These are phyloP conservation scores for Scleromitrula shiraiana DNA, from an alignment of 2,329 filamentous ascomycete genomes.

Conservation along the genomic window DNA sequence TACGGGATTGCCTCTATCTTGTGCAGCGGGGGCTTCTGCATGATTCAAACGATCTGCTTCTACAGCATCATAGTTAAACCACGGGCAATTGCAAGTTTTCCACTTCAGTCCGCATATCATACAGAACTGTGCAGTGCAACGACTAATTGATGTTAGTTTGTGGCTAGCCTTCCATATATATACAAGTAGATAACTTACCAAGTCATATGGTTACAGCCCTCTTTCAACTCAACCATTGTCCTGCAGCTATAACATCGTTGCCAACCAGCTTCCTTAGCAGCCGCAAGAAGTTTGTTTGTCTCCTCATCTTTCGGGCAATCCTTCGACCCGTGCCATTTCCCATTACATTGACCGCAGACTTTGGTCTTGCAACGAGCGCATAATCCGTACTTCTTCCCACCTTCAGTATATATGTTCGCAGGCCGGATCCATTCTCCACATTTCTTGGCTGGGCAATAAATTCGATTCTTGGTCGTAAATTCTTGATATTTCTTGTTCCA, in stretches of 20 bases:
- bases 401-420: slow-evolving; percentile 52
- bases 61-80: slow-evolving; percentile 58
- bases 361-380: slow-evolving; percentile 66
- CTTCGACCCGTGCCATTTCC: slow-evolving; percentile 60
- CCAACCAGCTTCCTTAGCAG: slow-evolving; percentile 63
- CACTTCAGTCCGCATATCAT: slow-evolving; percentile 76
- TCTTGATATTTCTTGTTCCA: slow-evolving; percentile 81
- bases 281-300: slow-evolving; percentile 52
- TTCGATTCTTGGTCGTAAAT: slow-evolving; percentile 62
- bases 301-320: slow-evolving; percentile 68
- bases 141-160: slow-evolving; percentile 37
- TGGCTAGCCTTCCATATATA: not conserved
- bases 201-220: slow-evolving; percentile 83
- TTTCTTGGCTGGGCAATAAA: slow-evolving; percentile 65
- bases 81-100: slow-evolving; percentile 77
- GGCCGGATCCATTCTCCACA: slow-evolving; percentile 80
- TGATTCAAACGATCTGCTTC: slow-evolving; percentile 48
- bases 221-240: slow-evolving; percentile 66
- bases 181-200: slow-evolving; percentile 60
- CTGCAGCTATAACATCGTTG: slow-evolving; percentile 69
- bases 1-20: slow-evolving; percentile 19
- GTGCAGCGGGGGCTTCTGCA: slow-evolving; percentile 38
- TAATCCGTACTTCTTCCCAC: slow-evolving; percentile 56
- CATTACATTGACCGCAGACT: slow-evolving; percentile 67
- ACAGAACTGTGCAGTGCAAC: slow-evolving; percentile 78